phyloP scores from a whole-genome alignment of 345 rosid species.

The Eucalyptus virginea region DNA sequence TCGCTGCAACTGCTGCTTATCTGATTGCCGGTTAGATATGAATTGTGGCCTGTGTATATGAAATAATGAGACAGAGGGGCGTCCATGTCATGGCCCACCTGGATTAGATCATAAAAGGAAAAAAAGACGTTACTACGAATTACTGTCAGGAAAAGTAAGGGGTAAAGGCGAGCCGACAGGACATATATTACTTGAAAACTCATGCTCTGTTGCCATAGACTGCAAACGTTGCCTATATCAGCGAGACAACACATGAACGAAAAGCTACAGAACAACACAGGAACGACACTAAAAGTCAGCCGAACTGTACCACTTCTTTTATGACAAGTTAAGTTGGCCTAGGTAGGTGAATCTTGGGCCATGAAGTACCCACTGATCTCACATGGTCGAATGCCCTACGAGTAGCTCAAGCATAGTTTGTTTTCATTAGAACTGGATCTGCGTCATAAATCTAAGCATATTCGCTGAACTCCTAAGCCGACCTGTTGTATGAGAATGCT shows the following conservation, averaged over 20 bases:
- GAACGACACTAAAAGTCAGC: not conserved
- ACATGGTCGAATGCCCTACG: not conserved
- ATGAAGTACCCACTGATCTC: not conserved
- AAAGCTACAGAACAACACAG: not conserved
- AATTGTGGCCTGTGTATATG: conserved; percentile 83
- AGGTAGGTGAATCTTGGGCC: not conserved
- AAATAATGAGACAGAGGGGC: conserved; percentile 69
- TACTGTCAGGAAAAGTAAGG: not conserved
- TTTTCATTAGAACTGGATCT: not conserved
- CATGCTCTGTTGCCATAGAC: not conserved
- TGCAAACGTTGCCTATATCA: not conserved
- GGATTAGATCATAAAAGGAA: not conserved
- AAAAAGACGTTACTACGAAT: not conserved
- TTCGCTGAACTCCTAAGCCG: not conserved
- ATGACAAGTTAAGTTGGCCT: not conserved
- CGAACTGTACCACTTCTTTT: not conserved
- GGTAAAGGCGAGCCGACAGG: not conserved
- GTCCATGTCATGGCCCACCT: conserved; percentile 67
- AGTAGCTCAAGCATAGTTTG: not conserved
- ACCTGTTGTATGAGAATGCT: not conserved
- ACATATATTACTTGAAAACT: not conserved
- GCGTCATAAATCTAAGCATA: not conserved
- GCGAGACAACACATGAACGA: not conserved
- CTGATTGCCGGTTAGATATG: conserved; percentile 79
- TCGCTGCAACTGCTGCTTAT: conserved; percentile 53